These are phyloP conservation scores for Dichotomocladium elegans DNA, from an alignment of 371 early-diverging fungal genomes.

Conservation along the genomic window DNA sequence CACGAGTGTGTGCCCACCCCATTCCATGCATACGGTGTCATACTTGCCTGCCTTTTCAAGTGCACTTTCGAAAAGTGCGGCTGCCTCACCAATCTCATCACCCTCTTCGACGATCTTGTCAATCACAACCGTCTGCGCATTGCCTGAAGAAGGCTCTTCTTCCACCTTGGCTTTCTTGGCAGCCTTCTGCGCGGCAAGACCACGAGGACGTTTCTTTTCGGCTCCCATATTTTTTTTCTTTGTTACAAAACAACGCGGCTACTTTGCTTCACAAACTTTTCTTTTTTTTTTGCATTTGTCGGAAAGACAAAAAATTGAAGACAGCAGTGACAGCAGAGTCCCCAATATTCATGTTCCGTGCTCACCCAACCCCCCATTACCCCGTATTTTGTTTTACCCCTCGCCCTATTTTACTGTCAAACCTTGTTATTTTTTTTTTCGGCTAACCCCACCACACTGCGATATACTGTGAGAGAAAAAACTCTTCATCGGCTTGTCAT, in stretches of 20 bases:
- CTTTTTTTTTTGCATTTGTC: too few relatives aligned
- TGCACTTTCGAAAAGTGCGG: conserved; percentile 40
- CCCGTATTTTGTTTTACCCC: too few relatives aligned
- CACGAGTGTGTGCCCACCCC: too few relatives aligned
- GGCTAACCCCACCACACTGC: too few relatives aligned
- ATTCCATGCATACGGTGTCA: background rate
- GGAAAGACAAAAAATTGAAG: too few relatives aligned
- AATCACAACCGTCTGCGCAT: conserved; percentile 47
- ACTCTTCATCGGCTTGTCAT: background rate
- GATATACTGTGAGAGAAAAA: too few relatives aligned
- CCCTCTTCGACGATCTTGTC: conserved; percentile 49
- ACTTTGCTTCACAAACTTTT: too few relatives aligned
- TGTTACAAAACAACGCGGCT: too few relatives aligned
- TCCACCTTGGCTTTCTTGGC: conserved; percentile 35
- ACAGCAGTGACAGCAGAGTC: too few relatives aligned
- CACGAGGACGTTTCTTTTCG: conserved; percentile 50
- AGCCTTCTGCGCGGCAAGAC: conserved; percentile 29
- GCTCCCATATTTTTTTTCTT: conserved; percentile 26
- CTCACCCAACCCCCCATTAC: too few relatives aligned
- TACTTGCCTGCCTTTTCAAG: conserved; percentile 37
- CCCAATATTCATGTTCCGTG: too few relatives aligned
- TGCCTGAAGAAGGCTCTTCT: conserved; percentile 14
- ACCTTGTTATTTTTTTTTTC: conserved; percentile 4
- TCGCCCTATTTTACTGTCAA: background rate
- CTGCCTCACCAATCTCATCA: conserved; percentile 47